phyloP scores from a whole-genome alignment of 2,329 filamentous ascomycete species.

The Ophiostoma sp. region DNA sequence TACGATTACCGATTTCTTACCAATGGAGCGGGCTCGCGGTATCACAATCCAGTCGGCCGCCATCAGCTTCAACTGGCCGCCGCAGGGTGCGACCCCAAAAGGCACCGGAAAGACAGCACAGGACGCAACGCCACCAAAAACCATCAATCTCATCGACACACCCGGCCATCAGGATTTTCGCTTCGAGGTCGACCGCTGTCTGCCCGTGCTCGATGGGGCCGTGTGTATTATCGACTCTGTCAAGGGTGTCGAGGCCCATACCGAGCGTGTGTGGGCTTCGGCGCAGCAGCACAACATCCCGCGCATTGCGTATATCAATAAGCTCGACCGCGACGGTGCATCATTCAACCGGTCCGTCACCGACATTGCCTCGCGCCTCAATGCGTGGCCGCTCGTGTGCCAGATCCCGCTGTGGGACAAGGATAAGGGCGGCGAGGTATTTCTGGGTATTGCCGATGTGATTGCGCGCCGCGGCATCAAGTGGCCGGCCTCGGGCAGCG shows the following conservation, averaged over 20 bases:
- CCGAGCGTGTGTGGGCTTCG: conserved; percentile 91
- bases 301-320: conserved; percentile 75
- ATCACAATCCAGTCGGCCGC: conserved; percentile 98
- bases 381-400: conserved; percentile 82
- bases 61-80: conserved; percentile 90
- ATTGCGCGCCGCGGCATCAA: conserved; percentile 68
- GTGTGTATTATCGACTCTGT: conserved; percentile 37
- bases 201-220: conserved; percentile 42
- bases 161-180: conserved; percentile 96
- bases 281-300: conserved; percentile 82
- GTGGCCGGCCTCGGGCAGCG: conserved; percentile 48
- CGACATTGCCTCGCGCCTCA: conserved; percentile 73
- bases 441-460: conserved; percentile 80
- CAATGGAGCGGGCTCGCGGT: conserved; percentile 81
- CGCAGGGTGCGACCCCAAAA: conserved; percentile 32
- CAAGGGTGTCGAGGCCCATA: conserved; percentile 78
- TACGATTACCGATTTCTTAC: conserved; percentile 94
- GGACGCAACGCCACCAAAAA: conserved; percentile 47
- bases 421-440: conserved; percentile 66
- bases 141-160: conserved; percentile 87
- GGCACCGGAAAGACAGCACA: conserved; percentile 33
- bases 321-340: conserved; percentile 76
- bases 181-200: conserved; percentile 87
- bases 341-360: conserved; percentile 78
- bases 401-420: conserved; percentile 93